Percentiles rank a stretch among this genome's conserved stretches.
Evolutionary conservation across 202 grass and related monocot species (phyloP).

Genomic region (Saccharum hybrid): DNA sequence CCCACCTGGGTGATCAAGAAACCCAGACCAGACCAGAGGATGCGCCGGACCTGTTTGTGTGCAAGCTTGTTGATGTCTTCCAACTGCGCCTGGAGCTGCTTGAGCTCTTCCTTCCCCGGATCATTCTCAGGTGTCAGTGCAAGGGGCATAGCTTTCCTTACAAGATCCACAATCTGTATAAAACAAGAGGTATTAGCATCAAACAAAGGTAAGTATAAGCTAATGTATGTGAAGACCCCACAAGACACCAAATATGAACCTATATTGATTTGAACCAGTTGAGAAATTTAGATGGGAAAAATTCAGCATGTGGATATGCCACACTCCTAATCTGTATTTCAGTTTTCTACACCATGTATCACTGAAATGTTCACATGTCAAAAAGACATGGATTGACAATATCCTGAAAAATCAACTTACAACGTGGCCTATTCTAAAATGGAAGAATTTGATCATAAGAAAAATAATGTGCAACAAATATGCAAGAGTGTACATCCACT

Average conservation of each 20-base stretch:
- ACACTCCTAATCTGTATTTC: too few species aligned
- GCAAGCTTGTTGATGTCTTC: slow-evolving; percentile 83
- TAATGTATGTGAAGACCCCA: neutral
- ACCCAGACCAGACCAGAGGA: slow-evolving; percentile 86
- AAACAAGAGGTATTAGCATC: neutral
- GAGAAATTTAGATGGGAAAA: neutral
- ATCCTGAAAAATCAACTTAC: neutral
- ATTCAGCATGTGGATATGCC: neutral
- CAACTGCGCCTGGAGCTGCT: slow-evolving; percentile 65
- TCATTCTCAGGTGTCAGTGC: slow-evolving; percentile 70
- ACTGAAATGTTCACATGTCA: too few species aligned
- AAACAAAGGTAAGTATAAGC: too few species aligned
- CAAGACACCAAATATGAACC: neutral
- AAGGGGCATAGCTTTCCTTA: slow-evolving; percentile 81
- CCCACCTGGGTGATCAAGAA: slow-evolving; percentile 78
- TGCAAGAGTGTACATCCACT: neutral
- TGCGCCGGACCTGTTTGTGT: slow-evolving; percentile 87
- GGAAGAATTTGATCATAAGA: neutral
- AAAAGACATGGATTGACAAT: neutral
- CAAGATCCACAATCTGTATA: slow-evolving; percentile 83
- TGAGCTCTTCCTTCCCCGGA: slow-evolving; percentile 87
- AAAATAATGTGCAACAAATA: neutral
- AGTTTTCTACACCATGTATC: too few species aligned
- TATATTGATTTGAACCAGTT: neutral
- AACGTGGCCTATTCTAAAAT: neutral